Conservation (phyloP, 2,329 filamentous ascomycete genomes). For the Penicillium sp. region DNA sequence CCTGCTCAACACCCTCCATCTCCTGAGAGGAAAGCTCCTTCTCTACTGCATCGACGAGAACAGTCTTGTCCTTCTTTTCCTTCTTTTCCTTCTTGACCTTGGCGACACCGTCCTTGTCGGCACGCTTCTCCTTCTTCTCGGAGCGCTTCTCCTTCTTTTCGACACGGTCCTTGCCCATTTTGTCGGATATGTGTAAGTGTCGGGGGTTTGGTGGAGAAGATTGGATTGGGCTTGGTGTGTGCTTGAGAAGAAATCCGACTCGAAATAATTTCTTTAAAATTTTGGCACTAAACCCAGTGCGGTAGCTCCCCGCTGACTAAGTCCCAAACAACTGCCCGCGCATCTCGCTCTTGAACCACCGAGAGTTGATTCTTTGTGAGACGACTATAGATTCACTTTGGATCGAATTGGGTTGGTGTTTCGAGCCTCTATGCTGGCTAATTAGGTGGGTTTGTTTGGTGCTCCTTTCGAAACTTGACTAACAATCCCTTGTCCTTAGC, state of each 20-base stretch:
- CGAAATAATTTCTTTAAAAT: slow-evolving; percentile 38
- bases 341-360: neutral
- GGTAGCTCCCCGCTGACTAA: slow-evolving; percentile 23
- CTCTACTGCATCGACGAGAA: slow-evolving; percentile 40
- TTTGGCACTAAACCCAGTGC: slow-evolving; percentile 34
- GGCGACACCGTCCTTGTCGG: slow-evolving; percentile 47
- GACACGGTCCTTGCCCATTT: slow-evolving; percentile 48
- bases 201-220: slow-evolving; percentile 21
- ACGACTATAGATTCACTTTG: neutral
- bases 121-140: slow-evolving; percentile 46
- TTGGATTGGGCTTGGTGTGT: slow-evolving; percentile 21
- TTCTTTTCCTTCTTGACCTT: slow-evolving; percentile 50
- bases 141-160: slow-evolving; percentile 48
- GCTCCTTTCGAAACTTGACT: neutral
- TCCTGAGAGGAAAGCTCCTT: slow-evolving; percentile 40
- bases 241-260: slow-evolving; percentile 22
- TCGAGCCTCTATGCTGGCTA: neutral
- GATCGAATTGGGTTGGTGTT: neutral
- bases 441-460: neutral
- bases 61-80: slow-evolving; percentile 44
- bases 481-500: neutral
- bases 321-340: slow-evolving; percentile 14
- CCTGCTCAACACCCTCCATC: slow-evolving; percentile 36
- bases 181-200: slow-evolving; percentile 24
- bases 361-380: neutral